Base-by-base conservation (phyloP, 2,329 filamentous ascomycete genomes). In the Chrysoporthe deuterocubensis region DNA sequence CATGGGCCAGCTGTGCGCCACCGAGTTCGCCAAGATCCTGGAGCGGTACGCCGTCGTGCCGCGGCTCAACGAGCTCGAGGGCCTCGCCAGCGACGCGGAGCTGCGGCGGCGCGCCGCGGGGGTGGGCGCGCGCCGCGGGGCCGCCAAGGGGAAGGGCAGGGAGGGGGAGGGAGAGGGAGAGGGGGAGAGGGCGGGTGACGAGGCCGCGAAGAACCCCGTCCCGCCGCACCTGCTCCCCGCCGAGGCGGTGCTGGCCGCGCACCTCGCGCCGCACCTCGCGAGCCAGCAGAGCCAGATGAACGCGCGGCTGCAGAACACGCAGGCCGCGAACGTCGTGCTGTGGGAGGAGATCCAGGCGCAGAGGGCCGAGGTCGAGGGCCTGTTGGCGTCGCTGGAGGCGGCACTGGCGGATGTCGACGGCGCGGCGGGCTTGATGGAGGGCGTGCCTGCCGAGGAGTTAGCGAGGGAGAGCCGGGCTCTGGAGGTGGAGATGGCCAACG, bases 21-120 rank as follows among this genome's bases (percentile, higher is more conserved):
- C 81, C 73, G 87, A 90, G 75, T 90, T 90, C 74, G 83, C 84
- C 26, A 80, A 78, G 21, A 86, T 90, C 67, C 75, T 89, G 68
- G 73, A 78, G 21, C 78, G 80, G 68, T 78, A 87, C 68, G 79
- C 82, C 57, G 87, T 89, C 14, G 82, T 90, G 2, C 78, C 79
- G 50, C 83, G 83, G 69, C 80, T 90, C 11, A 90, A 90, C 75
- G 83, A 86, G 75, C 81, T 90, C 7, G 88, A 90, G 73, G 77
- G 72, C 37, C 79, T 90, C 16, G 81, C 88, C 62, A 79, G 76
- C 66, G 85, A 86, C 64, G 88, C 87, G 5, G 78, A 76, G 61
- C 71, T 72, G 64, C 76, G 82, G 62, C 65, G 65, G 44, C 62
- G 65, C 40, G 48, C 5, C 9, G 61, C 71, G 71, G 64, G 76